Conservation (phyloP, 805 yeast genomes). For the Candida rishiriensis region DNA sequence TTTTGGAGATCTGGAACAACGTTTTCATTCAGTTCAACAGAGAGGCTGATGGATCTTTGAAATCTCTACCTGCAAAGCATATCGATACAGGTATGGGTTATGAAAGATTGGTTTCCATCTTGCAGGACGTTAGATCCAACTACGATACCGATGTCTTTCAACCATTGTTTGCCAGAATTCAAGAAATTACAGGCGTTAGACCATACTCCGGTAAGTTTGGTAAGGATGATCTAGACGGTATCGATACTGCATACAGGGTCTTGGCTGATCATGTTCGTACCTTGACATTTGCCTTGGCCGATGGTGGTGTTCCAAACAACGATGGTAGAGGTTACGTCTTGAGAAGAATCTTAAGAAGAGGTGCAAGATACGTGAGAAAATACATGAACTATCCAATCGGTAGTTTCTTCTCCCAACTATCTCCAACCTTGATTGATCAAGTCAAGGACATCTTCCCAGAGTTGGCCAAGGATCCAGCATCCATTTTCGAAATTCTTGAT, state of each 20-base stretch:
- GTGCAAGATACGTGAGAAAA: slow-evolving; percentile 94
- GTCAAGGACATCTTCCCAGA: slow-evolving; percentile 91
- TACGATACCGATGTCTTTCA: slow-evolving; percentile 96
- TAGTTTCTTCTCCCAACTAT: slow-evolving; percentile 83
- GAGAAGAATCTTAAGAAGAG: slow-evolving; percentile 96
- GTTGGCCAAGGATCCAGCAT: slow-evolving; percentile 61
- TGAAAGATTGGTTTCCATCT: slow-evolving; percentile 91
- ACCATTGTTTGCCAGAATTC: slow-evolving; percentile 81
- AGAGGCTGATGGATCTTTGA: slow-evolving; percentile 78
- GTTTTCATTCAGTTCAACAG: slow-evolving; percentile 97
- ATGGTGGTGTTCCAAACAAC: slow-evolving; percentile 99
- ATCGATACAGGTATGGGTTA: slow-evolving; percentile 99
- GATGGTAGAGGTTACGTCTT: slow-evolving; percentile 99
- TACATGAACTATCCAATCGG: slow-evolving; percentile 96
- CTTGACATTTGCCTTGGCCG: slow-evolving; percentile 90
- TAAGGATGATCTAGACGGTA: slow-evolving; percentile 85
- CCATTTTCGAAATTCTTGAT: slow-evolving; percentile 82
- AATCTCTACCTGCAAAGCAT: slow-evolving; percentile 87
- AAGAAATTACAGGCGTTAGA: slow-evolving; percentile 90
- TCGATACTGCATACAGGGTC: slow-evolving; percentile 97
- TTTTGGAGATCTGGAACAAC: slow-evolving; percentile 95
- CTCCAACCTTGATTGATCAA: slow-evolving; percentile 89
- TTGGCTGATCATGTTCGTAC: slow-evolving; percentile 98
- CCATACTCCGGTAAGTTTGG: slow-evolving; percentile 92
- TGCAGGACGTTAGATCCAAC: slow-evolving; percentile 88